These are phyloP conservation scores for Globisporangium barbulae DNA, from an alignment of 352 stramenopile species.

Conservation along the genomic window DNA sequence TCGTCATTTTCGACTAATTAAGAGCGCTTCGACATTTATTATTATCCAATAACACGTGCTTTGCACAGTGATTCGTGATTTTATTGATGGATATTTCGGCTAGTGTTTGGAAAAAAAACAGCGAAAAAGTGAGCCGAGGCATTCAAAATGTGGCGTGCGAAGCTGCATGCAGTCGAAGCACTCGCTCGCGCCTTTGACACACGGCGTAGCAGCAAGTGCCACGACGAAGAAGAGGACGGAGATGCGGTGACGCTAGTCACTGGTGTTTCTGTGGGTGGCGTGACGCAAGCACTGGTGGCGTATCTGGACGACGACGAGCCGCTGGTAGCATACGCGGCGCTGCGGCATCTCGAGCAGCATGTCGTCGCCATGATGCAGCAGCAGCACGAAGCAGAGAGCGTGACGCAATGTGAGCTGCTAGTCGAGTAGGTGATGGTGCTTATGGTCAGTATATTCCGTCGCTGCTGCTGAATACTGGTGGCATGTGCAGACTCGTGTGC, in stretches of 20 bases:
- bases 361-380: not conserved
- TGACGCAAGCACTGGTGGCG: slow-evolving; percentile 14
- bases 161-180: slow-evolving; percentile 1
- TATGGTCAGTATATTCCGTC: not conserved
- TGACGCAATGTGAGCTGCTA: not conserved
- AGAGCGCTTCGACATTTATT: no score
- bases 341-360: slow-evolving; percentile 30
- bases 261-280: not conserved
- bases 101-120: no score
- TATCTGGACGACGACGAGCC: slow-evolving; percentile 32
- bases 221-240: not conserved
- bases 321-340: slow-evolving; percentile 38
- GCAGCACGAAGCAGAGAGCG: not conserved
- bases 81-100: not conserved
- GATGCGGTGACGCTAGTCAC: no score
- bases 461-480: not conserved
- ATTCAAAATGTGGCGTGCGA: slow-evolving; percentile 4
- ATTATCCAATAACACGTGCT: no score
- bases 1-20: no score
- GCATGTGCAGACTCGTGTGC: not conserved
- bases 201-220: not conserved
- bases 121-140: not conserved
- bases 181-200: not conserved
- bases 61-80: not conserved
- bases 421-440: slow-evolving; percentile 10